Percentiles rank a stretch among this genome's conserved stretches.
phyloP scores from a whole-genome alignment of 78 protist species.

The Dictyostelium firmibasis region DNA sequence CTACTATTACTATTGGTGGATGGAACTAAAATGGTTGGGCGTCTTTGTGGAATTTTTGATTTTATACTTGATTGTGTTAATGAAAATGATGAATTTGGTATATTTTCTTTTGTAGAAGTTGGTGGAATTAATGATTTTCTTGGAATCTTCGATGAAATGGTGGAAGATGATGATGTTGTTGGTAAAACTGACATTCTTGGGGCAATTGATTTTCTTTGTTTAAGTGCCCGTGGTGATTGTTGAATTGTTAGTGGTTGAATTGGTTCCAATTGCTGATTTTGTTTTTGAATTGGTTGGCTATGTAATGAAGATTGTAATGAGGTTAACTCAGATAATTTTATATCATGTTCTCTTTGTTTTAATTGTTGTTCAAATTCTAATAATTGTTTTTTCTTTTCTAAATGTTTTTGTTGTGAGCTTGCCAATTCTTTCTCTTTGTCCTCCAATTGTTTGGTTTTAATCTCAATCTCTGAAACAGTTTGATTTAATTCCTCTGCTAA shows the following conservation, averaged over 20 bases:
- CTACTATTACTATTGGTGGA: background rate
- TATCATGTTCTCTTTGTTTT: conserved; percentile 35
- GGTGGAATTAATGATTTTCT: background rate
- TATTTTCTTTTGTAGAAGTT: background rate
- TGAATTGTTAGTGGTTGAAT: background rate
- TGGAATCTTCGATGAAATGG: background rate
- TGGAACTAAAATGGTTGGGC: background rate
- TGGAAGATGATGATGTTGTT: background rate
- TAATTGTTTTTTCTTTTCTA: conserved; percentile 29
- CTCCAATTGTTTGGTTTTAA: background rate
- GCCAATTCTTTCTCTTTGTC: conserved; percentile 22
- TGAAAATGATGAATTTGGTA: background rate
- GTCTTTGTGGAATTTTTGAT: conserved; percentile 4
- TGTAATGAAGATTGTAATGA: conserved; percentile 11
- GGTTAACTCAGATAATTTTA: conserved; percentile 19
- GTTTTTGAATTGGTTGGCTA: background rate
- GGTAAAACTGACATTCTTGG: background rate
- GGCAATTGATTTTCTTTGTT: background rate
- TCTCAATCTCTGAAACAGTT: conserved; percentile 12
- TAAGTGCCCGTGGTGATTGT: background rate
- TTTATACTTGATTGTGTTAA: background rate
- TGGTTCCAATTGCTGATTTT: background rate
- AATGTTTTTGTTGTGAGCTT: background rate
- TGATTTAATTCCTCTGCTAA: conserved; percentile 1
- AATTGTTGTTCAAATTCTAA: background rate